Evolutionary conservation across 2,329 filamentous ascomycete species (phyloP).

Genomic region (Escovopsis sp.): DNA sequence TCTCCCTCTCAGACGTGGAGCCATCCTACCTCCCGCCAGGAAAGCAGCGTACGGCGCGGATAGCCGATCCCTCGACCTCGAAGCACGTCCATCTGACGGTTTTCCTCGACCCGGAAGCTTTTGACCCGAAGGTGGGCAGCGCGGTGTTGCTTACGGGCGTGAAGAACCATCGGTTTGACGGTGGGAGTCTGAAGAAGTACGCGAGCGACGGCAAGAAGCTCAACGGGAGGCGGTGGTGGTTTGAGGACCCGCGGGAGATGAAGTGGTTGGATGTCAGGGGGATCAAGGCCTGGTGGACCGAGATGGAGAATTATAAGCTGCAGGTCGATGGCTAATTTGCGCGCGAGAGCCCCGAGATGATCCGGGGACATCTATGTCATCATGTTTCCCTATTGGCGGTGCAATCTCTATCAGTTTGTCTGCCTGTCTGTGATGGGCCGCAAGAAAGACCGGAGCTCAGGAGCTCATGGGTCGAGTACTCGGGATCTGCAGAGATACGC

Average conservation of each 20-base stretch:
- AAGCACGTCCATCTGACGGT: slow-evolving; percentile 40
- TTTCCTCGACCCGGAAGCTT: slow-evolving; percentile 36
- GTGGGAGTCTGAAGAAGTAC: slow-evolving; percentile 30
- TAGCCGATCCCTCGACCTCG: slow-evolving; percentile 35
- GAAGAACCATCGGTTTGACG: slow-evolving; percentile 43
- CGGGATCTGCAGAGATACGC: too few species aligned
- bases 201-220: slow-evolving; percentile 21
- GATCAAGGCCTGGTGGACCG: slow-evolving; percentile 31
- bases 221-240: slow-evolving; percentile 33
- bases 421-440: too few species aligned
- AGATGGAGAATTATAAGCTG: slow-evolving; percentile 8
- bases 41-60: slow-evolving; percentile 35
- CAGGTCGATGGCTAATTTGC: not conserved
- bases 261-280: slow-evolving; percentile 35
- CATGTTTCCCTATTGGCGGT: too few species aligned
- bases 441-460: too few species aligned
- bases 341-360: too few species aligned
- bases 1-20: slow-evolving; percentile 31
- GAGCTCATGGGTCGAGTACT: too few species aligned
- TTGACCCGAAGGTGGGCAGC: slow-evolving; percentile 31
- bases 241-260: slow-evolving; percentile 30
- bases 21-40: slow-evolving; percentile 34
- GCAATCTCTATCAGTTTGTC: too few species aligned
- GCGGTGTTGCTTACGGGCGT: slow-evolving; percentile 38
- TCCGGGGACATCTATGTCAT: too few species aligned